Evolutionary conservation across 768 basidiomycete genomes (phyloP), one percentile per base, ranked within the genome.

Genomic region (Tylopilus sp.): DNA sequence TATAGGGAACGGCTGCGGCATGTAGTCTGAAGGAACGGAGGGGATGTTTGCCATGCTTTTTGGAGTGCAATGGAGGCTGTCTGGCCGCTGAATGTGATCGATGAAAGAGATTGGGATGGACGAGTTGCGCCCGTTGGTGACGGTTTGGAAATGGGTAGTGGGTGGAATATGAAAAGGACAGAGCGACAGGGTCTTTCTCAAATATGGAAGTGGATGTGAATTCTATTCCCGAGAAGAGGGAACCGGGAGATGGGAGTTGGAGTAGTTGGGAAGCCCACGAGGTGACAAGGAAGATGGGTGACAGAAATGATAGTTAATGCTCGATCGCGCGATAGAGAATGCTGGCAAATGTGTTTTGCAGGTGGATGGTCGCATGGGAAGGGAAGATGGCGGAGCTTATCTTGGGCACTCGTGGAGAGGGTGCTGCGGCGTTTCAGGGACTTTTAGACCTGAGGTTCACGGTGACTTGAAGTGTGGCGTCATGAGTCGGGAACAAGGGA

Each of bases 401-500:
- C 30, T 54, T 47, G 48, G 18, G 21, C 12, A 52, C 58, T 51
- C 62, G 57, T 63, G 62, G 52, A 20, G 48, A 52, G 48, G 44
- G 59, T 33, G 41, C 63, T 64, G 62, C 62, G 62, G 62, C 62
- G 62, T 61, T 47, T 54, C 62, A 61, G 62, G 56, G 61, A 51
- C n/a, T n/a, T n/a, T n/a, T n/a, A n/a, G n/a, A n/a, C n/a, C 48
- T 40, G 1, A 10, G 2, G 5, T 7, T 50, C 7, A 55, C 43
- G 48, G 60, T 55, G 51, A 60, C n/a, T 36, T 52, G 38, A 10
- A 31, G 15, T 0, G 40, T 53, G 47, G 44, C 45, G 50, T 51
- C 44, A 59, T 57, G 2, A 39, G 33, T 31, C 26, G 26, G 28
- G 35, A 11, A 35, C 21, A 31, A 48, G 22, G 12, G 15, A 56